Base-by-base conservation (phyloP, 1,284 basidiomycete genomes). In the Cystobasidium pallidum region DNA sequence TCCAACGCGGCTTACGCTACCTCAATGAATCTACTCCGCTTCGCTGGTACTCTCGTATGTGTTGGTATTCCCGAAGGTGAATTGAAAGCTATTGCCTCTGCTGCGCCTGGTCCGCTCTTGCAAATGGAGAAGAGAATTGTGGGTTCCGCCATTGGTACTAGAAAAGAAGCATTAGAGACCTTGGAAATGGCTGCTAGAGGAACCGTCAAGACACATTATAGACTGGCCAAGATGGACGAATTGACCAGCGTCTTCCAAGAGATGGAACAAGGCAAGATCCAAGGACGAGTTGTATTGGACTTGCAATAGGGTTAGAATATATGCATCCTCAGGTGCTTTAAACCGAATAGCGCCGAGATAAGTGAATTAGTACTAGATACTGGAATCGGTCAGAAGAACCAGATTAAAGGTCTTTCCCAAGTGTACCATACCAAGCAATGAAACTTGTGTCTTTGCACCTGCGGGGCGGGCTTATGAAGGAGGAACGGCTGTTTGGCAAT, bases 21-120 rank as follows among this genome's bases (percentile, higher is more conserved):
- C 6, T 49, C 70, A 10, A 55, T 66, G 34, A 36, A 54, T 11
- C 32, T 59, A 1, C 55, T 72, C 7, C 63, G 70, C 2, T 66
- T 66, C 43, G 64, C 49, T 7, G 70, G 70, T 11, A 72, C 70
- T 4, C 63, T 72, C 2, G 70, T 72, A 13, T 66, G 64, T 34
- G 64, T 72, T 34, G 70, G 70, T 72, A 65, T 72, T 19, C 70
- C 70, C 6, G 70, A 72, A 54, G 70, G 70, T 21, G 70, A 72
- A 30, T 39, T 72, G 13, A 8, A 49, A 32, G 34, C 67, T 8
- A 62, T 70, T 7, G 67, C 43, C 10, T 55, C 52, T 49, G 52
- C 67, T 26, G 67, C 67, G n/a, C 67, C 67, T 28, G 67, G 67
- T 3, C 67, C 67, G 34, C 67, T 70, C 4, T 15, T 70, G 13